Evolutionary conservation across 129 eudicot species (phyloP).

Genomic region (Heracleum sosnowskyi): DNA sequence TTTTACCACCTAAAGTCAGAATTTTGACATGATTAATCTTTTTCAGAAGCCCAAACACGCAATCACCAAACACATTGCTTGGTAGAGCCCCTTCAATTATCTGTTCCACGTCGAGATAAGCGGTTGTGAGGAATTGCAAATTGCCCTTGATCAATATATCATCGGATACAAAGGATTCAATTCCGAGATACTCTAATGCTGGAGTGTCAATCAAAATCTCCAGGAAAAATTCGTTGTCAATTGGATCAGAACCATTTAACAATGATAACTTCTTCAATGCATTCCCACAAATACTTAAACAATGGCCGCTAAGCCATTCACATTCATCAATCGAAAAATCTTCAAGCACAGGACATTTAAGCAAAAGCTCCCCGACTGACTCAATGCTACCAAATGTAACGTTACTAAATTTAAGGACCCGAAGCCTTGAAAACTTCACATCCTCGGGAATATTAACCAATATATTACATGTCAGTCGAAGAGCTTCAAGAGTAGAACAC

Average conservation of each 20-base stretch:
- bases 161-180: not conserved
- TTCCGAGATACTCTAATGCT: not conserved
- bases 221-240: not conserved
- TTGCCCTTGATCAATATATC: not conserved
- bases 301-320: not conserved
- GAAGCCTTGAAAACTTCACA: not conserved
- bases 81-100: not conserved
- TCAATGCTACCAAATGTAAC: not conserved
- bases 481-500: not conserved
- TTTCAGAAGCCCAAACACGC: slow-evolving; percentile 4
- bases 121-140: not conserved
- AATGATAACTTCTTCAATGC: not conserved
- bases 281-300: not conserved
- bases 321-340: not conserved
- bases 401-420: not conserved
- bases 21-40: not conserved
- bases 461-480: not conserved
- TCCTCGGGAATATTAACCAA: not conserved
- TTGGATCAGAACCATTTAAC: accelerated
- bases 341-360: slow-evolving; percentile 1
- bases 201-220: not conserved
- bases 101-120: not conserved
- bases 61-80: not conserved
- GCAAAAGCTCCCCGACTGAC: slow-evolving; percentile 2
- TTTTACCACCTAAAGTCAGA: not conserved